Conservation (phyloP, 1,284 basidiomycete genomes). For the Ganoderma sp. region DNA sequence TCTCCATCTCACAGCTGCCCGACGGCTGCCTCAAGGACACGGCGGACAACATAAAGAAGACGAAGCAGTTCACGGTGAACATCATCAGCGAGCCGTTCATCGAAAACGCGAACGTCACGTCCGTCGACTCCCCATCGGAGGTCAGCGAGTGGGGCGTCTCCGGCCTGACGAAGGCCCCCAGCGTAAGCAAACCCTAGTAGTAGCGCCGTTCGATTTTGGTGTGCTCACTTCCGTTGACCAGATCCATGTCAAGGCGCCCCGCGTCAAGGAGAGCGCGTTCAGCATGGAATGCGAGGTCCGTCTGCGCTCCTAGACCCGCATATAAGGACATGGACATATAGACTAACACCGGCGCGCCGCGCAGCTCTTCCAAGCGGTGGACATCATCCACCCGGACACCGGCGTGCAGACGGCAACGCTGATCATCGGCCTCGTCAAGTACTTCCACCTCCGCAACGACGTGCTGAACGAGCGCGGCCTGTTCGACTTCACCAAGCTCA, state of each 20-base stretch:
- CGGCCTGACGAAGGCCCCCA: constrained; percentile 67
- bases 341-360: not conserved
- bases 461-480: constrained; percentile 53
- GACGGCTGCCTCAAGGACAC: constrained; percentile 65
- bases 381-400: constrained; percentile 53
- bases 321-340: constrained; percentile 7
- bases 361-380: constrained; percentile 59
- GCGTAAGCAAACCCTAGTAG: constrained; percentile 46
- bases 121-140: constrained; percentile 68
- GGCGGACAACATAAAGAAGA: constrained; percentile 67
- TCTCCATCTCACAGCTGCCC: constrained; percentile 57
- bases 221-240: constrained; percentile 9
- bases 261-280: constrained; percentile 75
- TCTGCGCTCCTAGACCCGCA: constrained; percentile 9
- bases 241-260: constrained; percentile 60
- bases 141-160: constrained; percentile 77
- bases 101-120: constrained; percentile 73
- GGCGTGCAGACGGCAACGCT: constrained; percentile 59
- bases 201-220: not conserved
- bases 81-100: constrained; percentile 79
- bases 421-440: constrained; percentile 68
- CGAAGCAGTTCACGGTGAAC: constrained; percentile 76
- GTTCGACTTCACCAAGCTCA: constrained; percentile 65
- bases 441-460: constrained; percentile 64
- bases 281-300: constrained; percentile 75